phyloP scores from a whole-genome alignment of 441 rosid species.

The Kokia cookei region DNA sequence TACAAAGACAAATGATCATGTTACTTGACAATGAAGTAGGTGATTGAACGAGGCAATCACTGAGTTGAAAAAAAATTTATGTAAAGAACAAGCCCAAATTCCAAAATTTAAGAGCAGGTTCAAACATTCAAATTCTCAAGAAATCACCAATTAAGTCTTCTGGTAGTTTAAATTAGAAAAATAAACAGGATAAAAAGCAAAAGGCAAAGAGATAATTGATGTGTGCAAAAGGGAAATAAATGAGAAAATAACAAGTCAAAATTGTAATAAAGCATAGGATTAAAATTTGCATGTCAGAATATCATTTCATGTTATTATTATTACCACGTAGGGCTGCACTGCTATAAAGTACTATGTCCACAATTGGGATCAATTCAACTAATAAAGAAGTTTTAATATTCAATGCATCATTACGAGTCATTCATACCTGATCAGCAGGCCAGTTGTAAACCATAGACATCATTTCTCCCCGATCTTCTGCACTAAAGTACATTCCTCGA shows the following conservation, averaged over 20 bases:
- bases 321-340: not conserved
- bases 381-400: not conserved
- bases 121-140: conserved; percentile 1
- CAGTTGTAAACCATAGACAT: conserved; percentile 99
- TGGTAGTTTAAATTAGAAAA: not conserved
- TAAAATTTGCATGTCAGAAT: not conserved
- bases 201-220: not conserved
- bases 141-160: not conserved
- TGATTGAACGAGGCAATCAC: not conserved
- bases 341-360: not conserved
- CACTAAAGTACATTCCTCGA: conserved; percentile 97
- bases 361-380: not conserved
- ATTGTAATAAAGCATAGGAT: not conserved
- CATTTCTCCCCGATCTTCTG: conserved; percentile 98
- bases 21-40: not conserved
- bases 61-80: not conserved
- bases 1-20: not conserved
- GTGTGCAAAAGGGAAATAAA: not conserved
- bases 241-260: conserved; percentile 8
- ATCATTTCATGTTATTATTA: not conserved
- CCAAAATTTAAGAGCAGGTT: not conserved
- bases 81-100: not conserved
- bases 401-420: not conserved
- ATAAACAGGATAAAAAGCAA: not conserved
- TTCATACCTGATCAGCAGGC: conserved; percentile 94